Base-by-base conservation (phyloP, 129 eudicot genomes). In the Tagetes patula region DNA sequence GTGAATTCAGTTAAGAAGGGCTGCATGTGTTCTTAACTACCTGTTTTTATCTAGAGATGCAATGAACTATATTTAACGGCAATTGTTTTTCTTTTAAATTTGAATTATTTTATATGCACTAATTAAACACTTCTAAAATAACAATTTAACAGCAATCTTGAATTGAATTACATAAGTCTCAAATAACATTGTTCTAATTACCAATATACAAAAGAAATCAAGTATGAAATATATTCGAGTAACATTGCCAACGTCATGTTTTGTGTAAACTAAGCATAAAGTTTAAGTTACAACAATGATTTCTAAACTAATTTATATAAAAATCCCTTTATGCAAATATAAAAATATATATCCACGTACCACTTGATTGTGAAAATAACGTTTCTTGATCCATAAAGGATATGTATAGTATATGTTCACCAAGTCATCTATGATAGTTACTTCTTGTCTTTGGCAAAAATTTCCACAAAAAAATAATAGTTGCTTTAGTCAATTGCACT, bases 381-480 rank as follows among this genome's bases (percentile, higher is more conserved):
- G 34, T 45, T 58, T 47, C 69, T 33, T 11, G 12, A 77, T 69
- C 41, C 8, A 77, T 58, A 52, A n/a, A 52, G 31, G 58, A 10
- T 46, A 46, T 7, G 0, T 1, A 13, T 11, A 3, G 65, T 38
- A 70, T 39, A 4, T 48, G 31, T 30, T 63, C 40, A 78, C 70
- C 71, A 55, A 71, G 49, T 78, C 82, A 53, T 71, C 72, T 32
- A 63, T 71, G 82, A 78, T 71, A 64, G 77, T 14, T 50, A 71
- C 73, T 40, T 78, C 10, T 78, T 71, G 77, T 78, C 69, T 53
- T 42, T 41, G 52, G 77, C 77, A 63, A 30, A 78, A 71, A 11
- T 9, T 71, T 78, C 73, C 67, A 71, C 50, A 64, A 20, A 39
- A 39, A 59, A 60, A 40, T 47, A 38, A 46, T 49, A 38, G 58